A percentile compares a stretch with the other conserved stretches of the same genome.
Conservation (phyloP, 2,329 filamentous ascomycete species). For the Hypoxylon sp. region DNA sequence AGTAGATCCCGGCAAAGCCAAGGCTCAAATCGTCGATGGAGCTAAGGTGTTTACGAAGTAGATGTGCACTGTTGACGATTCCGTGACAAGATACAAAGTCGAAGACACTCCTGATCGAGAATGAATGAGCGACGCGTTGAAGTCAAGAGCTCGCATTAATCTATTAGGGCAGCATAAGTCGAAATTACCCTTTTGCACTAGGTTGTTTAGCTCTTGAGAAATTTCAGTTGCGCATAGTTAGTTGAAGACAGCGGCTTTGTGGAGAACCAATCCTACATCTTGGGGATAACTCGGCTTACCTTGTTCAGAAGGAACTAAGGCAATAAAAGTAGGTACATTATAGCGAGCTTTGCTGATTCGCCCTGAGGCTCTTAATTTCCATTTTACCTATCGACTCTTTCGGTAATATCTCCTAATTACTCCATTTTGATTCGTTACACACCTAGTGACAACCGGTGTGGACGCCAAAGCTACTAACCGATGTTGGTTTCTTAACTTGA, state of each 20-base stretch:
- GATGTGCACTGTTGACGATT: constrained; percentile 21
- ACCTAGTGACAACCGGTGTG: too few species aligned
- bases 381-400: too few species aligned
- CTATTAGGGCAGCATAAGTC: constrained; percentile 4
- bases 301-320: too few species aligned
- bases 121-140: constrained; percentile 2
- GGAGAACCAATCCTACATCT: constrained; percentile 6
- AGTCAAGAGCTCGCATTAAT: constrained; percentile 1
- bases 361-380: constrained; percentile 2
- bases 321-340: constrained; percentile 5
- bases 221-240: constrained; percentile 11
- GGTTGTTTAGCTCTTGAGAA: constrained; percentile 1
- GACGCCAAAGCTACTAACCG: too few species aligned
- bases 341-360: constrained; percentile 1
- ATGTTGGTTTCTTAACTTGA: too few species aligned
- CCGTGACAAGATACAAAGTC: constrained; percentile 8
- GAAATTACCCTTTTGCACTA: constrained; percentile 4
- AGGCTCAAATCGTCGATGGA: constrained; percentile 22
- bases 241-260: constrained; percentile 13
- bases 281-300: constrained; percentile 14
- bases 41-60: constrained; percentile 8
- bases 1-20: constrained; percentile 20
- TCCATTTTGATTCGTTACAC: constrained; percentile 1
- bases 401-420: constrained; percentile 1
- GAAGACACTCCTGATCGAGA: too few species aligned